Evolutionary conservation across 2,329 filamentous ascomycete genomes (phyloP).

Genomic region (Stagonosporopsis chrysanthemi): DNA sequence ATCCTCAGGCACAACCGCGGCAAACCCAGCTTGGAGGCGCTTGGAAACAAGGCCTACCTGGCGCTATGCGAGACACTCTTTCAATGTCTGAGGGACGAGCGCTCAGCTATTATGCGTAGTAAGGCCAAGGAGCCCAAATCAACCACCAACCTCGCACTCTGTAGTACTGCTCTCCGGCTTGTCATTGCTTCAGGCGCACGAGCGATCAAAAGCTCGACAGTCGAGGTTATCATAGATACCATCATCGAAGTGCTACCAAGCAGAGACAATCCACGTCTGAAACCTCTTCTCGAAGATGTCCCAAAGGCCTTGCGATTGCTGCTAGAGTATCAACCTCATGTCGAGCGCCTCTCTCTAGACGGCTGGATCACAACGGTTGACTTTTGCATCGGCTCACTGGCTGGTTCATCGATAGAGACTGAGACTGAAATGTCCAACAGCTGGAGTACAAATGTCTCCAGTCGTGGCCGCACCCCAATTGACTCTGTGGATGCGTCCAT

Average conservation of each 20-base stretch:
- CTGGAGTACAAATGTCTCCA: constrained; percentile 41
- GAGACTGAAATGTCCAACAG: constrained; percentile 36
- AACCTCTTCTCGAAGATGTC: constrained; percentile 75
- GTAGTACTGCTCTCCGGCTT: constrained; percentile 74
- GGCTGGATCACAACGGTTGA: constrained; percentile 74
- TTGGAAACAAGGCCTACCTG: constrained; percentile 82
- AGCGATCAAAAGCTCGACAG: constrained; percentile 76
- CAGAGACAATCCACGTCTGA: constrained; percentile 68
- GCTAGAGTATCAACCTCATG: constrained; percentile 76
- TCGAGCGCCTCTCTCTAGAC: constrained; percentile 75
- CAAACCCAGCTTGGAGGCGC: constrained; percentile 50
- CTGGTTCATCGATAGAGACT: constrained; percentile 34
- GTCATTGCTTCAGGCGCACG: constrained; percentile 73
- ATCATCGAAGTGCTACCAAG: constrained; percentile 76
- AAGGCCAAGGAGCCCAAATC: constrained; percentile 50
- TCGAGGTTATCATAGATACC: constrained; percentile 81
- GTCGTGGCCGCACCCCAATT: constrained; percentile 43
- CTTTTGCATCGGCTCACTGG: constrained; percentile 74
- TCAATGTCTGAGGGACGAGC: constrained; percentile 71
- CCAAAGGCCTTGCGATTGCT: constrained; percentile 76
- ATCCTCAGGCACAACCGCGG: constrained; percentile 63
- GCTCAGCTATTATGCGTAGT: constrained; percentile 64
- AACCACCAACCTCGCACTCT: constrained; percentile 67
- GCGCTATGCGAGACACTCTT: constrained; percentile 84
- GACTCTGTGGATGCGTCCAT: constrained; percentile 37